Percentiles rank a stretch among this genome's conserved stretches.
phyloP scores from a whole-genome alignment of 495 filamentous ascomycete species.

The Copromyces sp. region DNA sequence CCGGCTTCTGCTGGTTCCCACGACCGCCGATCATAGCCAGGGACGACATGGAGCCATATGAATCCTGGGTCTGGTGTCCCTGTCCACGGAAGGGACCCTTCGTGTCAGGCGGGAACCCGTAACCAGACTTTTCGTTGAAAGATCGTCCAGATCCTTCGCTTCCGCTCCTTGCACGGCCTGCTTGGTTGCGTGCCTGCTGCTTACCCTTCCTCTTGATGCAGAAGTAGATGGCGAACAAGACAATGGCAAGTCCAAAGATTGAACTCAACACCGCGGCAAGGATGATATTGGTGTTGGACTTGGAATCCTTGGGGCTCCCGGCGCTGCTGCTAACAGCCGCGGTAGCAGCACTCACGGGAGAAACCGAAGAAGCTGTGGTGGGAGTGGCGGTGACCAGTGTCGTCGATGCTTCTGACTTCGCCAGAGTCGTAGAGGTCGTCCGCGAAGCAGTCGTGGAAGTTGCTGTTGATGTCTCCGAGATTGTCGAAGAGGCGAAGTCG shows the following conservation, averaged over 20 bases:
- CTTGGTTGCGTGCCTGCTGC: slow-evolving; percentile 37
- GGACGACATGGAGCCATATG: slow-evolving; percentile 42
- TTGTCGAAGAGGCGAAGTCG: slow-evolving; percentile 27
- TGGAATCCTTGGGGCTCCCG: slow-evolving; percentile 2
- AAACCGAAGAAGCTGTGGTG: background rate
- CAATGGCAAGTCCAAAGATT: slow-evolving; percentile 57
- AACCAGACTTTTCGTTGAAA: slow-evolving; percentile 38
- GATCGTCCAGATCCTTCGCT: slow-evolving; percentile 42
- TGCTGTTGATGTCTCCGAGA: slow-evolving; percentile 29
- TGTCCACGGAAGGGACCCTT: slow-evolving; percentile 38
- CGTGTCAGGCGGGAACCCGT: slow-evolving; percentile 45
- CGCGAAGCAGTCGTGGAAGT: slow-evolving; percentile 21
- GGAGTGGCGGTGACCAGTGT: slow-evolving; percentile 22
- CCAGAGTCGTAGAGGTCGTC: slow-evolving; percentile 6
- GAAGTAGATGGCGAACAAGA: slow-evolving; percentile 60
- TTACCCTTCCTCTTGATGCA: slow-evolving; percentile 51
- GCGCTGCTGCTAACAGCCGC: slow-evolving; percentile 10
- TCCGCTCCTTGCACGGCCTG: slow-evolving; percentile 37
- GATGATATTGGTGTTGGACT: slow-evolving; percentile 33
- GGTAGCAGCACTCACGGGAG: background rate
- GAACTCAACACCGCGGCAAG: slow-evolving; percentile 73
- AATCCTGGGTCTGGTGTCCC: slow-evolving; percentile 37
- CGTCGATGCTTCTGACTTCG: slow-evolving; percentile 25
- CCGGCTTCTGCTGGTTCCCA: slow-evolving; percentile 30
- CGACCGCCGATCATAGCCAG: slow-evolving; percentile 48